Evolutionary conservation across 2,329 filamentous ascomycete species (phyloP).

Genomic region (Fusarium fracticaudum): DNA sequence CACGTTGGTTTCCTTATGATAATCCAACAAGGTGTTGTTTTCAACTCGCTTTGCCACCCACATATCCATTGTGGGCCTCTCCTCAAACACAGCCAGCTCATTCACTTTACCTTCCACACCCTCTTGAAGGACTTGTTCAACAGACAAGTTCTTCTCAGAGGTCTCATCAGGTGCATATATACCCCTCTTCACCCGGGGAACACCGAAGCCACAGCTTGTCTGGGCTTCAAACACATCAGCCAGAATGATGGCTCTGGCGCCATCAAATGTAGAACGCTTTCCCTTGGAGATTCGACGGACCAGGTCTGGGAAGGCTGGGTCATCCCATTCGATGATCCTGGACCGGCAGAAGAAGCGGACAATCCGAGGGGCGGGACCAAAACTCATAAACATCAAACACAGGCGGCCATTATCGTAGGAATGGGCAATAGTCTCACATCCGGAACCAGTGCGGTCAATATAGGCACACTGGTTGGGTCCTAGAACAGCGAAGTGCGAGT

Average conservation of each 20-base stretch:
- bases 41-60: constrained; percentile 61
- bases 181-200: constrained; percentile 61
- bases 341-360: constrained; percentile 71
- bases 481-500: constrained; percentile 70
- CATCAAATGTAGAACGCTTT: constrained; percentile 53
- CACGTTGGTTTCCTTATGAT: constrained; percentile 65
- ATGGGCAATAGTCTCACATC: constrained; percentile 79
- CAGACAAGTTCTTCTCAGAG: constrained; percentile 20
- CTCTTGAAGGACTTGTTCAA: constrained; percentile 41
- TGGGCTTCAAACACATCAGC: constrained; percentile 72
- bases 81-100: constrained; percentile 57
- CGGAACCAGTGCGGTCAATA: constrained; percentile 78
- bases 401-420: constrained; percentile 80
- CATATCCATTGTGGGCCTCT: constrained; percentile 64
- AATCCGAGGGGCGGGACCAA: constrained; percentile 68
- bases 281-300: constrained; percentile 55
- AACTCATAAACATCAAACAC: constrained; percentile 79
- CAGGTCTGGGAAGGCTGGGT: constrained; percentile 57
- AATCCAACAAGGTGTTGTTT: constrained; percentile 61
- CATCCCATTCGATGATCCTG: constrained; percentile 67
- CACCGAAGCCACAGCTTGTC: constrained; percentile 73
- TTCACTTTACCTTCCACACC: constrained; percentile 41
- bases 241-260: constrained; percentile 68
- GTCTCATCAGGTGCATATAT: constrained; percentile 47
- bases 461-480: constrained; percentile 70